A percentile compares a stretch with the other conserved stretches of the same genome.
Conservation (phyloP, 805 yeast species). For the Candida vaughaniae region DNA sequence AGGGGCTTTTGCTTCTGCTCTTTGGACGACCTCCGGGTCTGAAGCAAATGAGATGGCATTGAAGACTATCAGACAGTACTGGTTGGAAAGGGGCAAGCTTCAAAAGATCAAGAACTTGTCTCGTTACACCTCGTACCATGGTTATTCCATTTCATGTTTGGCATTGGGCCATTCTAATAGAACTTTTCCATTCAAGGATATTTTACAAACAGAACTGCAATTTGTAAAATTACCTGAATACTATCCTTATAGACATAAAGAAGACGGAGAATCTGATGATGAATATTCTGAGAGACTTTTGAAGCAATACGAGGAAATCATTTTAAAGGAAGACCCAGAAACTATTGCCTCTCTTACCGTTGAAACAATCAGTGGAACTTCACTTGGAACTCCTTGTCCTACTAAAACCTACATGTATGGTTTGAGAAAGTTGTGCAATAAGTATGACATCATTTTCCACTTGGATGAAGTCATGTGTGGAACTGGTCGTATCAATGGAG, state of each 20-base stretch:
- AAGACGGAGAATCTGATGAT: conserved; percentile 21
- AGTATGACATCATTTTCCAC: conserved; percentile 30
- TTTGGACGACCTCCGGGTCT: conserved; percentile 35
- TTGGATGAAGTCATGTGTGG: conserved; percentile 40
- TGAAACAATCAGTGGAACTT: conserved; percentile 29
- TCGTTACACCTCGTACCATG: conserved; percentile 28
- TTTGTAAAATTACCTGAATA: conserved; percentile 22
- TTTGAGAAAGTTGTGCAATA: conserved; percentile 27
- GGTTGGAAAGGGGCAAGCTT: conserved; percentile 22
- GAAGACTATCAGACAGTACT: conserved; percentile 27
- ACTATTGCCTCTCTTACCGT: conserved; percentile 25
- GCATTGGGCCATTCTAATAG: conserved; percentile 21
- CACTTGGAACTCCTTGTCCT: conserved; percentile 28
- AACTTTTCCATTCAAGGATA: conserved; percentile 20
- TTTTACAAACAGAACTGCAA: conserved; percentile 17
- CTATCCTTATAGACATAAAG: conserved; percentile 29
- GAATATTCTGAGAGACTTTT: conserved; percentile 22
- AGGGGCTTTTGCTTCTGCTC: conserved; percentile 43
- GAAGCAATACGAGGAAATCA: conserved; percentile 22
- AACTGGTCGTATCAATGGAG: conserved; percentile 28
- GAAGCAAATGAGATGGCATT: conserved; percentile 30
- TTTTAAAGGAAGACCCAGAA: conserved; percentile 26
- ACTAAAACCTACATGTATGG: conserved; percentile 27
- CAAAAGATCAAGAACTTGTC: conserved; percentile 23
- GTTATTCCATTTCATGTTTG: conserved; percentile 26